Conservation (phyloP, 371 early-diverging fungal species). For the Mortierella polycephala region DNA sequence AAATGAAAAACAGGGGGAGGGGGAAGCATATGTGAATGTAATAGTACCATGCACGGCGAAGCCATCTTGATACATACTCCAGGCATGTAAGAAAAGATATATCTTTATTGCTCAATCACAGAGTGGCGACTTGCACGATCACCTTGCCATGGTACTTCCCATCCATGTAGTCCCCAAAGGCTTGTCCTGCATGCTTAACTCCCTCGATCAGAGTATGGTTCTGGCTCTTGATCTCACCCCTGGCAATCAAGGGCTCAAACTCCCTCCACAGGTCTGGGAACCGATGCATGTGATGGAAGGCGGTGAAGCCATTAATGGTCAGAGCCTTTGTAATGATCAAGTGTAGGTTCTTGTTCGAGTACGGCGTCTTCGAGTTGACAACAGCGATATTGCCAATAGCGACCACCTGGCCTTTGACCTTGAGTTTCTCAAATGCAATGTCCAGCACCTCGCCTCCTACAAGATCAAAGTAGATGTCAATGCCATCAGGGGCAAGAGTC, state of each 20-base stretch:
- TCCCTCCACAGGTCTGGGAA: constrained; percentile 25
- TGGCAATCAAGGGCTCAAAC: constrained; percentile 11
- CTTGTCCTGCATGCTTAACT: constrained; percentile 7
- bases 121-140: constrained; percentile 10
- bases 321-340: constrained; percentile 10
- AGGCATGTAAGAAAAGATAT: not conserved
- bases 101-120: not conserved
- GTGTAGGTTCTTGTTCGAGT: constrained; percentile 13
- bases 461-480: constrained; percentile 70
- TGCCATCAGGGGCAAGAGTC: constrained; percentile 62
- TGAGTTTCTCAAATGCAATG: constrained; percentile 57
- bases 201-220: constrained; percentile 8
- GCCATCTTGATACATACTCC: not conserved
- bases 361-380: not conserved
- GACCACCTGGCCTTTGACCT: constrained; percentile 12
- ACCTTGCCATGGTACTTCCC: constrained; percentile 40
- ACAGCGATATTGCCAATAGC: constrained; percentile 7
- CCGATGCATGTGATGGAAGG: constrained; percentile 19
- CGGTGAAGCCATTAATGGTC: constrained; percentile 15
- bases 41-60: no score
- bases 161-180: constrained; percentile 18
- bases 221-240: constrained; percentile 21
- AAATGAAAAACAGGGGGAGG: no score
- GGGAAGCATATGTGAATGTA: no score
- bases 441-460: constrained; percentile 75